Evolutionary conservation across 805 yeast species (phyloP), one percentile per base, ranked within the genome.

Genomic region (Candida xiaguanensis): DNA sequence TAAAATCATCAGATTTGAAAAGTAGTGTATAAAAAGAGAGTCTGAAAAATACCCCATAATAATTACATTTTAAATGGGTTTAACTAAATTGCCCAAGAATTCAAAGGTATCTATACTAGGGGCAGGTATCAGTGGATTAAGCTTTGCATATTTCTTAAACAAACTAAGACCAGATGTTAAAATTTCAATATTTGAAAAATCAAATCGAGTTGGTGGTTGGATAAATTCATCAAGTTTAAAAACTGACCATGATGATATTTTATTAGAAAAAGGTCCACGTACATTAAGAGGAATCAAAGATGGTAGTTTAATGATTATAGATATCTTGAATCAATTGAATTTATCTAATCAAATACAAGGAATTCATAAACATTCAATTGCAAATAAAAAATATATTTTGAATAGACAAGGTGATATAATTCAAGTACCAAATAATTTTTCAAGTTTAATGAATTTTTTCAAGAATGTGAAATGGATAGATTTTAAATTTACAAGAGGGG

Each of bases 201-300:
- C 69, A 1, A 39, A 51, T 1, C 63, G 78, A 28, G 60, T 77
- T 4, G 97, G 96, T 11, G 99, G 99, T 0, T 90, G 85, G 75
- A 85, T 91, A 53, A 61, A 72, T 31, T 72, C 88, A 1, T 65
- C 74, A 41, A 48, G 45, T 11, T 34, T 66, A 53, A 50, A 50
- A 19, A 65, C 53, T 9, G 45, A 45, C 35, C 45, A 43, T 4
- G 48, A 51, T 5, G 46, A 49, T 2, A 56, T 73, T 0, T 43
- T 70, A 2, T 58, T 87, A 22, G 98, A 93, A 51, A 83, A 82
- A 45, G 99, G 98, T 0, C 98, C 99, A 0, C 66, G 98, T 36
- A 93, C 98, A 0, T 64, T 93, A 31, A 66, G 96, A 43, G 95
- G 96, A 0, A 77, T 77, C 5, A 84, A 88, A 39, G 80, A 80